A percentile compares a stretch with the other conserved stretches of the same genome.
Conservation (phyloP, 2,329 filamentous ascomycete genomes). For the Dendrostoma leiphaemia region DNA sequence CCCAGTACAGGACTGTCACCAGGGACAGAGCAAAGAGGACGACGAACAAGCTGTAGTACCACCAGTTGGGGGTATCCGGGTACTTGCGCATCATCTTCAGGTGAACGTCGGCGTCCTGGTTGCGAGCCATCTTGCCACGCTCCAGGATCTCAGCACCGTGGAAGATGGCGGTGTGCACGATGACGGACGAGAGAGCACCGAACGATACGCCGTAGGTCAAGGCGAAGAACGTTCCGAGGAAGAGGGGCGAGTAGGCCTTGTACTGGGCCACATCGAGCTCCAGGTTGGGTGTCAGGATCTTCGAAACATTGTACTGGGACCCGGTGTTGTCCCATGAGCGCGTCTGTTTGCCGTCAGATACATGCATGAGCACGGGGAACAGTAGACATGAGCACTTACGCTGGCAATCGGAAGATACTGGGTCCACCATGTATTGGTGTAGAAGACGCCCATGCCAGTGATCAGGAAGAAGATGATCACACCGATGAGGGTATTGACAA, state of each 20-base stretch:
- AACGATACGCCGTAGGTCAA: constrained; percentile 16
- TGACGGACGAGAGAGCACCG: constrained; percentile 7
- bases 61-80: constrained; percentile 18
- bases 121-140: constrained; percentile 16
- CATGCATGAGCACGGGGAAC: background rate
- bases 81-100: constrained; percentile 21
- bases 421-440: constrained; percentile 13
- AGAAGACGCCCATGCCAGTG: constrained; percentile 10
- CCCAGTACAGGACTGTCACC: constrained; percentile 16
- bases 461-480: constrained; percentile 13
- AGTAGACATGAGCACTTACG: background rate
- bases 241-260: constrained; percentile 13
- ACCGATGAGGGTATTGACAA: constrained; percentile 11
- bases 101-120: constrained; percentile 20
- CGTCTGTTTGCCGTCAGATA: background rate
- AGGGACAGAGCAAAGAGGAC: constrained; percentile 17
- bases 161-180: constrained; percentile 20
- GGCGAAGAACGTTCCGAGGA: constrained; percentile 10
- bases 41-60: constrained; percentile 17
- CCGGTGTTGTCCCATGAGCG: constrained; percentile 15
- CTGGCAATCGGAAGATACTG: constrained; percentile 14
- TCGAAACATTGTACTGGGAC: background rate
- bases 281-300: constrained; percentile 7
- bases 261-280: constrained; percentile 11
- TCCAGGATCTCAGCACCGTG: constrained; percentile 25